Conservation (phyloP, 805 yeast genomes). For the Yarrowia sp. region DNA sequence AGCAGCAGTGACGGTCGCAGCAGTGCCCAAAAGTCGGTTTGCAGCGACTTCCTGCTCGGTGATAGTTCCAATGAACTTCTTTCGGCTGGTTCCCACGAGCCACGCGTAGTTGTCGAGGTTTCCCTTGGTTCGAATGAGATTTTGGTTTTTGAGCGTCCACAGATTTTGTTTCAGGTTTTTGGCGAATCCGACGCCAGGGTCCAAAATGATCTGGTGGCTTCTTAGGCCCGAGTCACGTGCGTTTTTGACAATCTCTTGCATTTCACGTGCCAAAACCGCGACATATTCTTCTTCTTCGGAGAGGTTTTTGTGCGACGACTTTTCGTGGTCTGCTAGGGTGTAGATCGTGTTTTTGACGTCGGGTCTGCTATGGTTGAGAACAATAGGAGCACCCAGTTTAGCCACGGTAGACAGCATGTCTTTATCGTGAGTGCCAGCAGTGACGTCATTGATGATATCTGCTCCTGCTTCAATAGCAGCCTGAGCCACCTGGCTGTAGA, state of each 20-base stretch:
- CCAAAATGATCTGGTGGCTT: slow-evolving; percentile 88
- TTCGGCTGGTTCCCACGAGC: slow-evolving; percentile 84
- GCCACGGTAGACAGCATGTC: slow-evolving; percentile 68
- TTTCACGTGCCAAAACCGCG: slow-evolving; percentile 62
- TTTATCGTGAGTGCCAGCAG: slow-evolving; percentile 71
- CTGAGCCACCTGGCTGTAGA: slow-evolving; percentile 69
- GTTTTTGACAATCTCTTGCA: slow-evolving; percentile 50
- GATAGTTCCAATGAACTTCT: slow-evolving; percentile 75
- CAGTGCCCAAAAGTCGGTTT: slow-evolving; percentile 73
- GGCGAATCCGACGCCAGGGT: slow-evolving; percentile 98
- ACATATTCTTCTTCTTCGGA: slow-evolving; percentile 38
- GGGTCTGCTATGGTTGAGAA: slow-evolving; percentile 84
- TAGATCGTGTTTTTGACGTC: slow-evolving; percentile 66
- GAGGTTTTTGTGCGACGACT: slow-evolving; percentile 31
- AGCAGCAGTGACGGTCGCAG: slow-evolving; percentile 69
- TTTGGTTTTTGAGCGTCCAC: slow-evolving; percentile 48
- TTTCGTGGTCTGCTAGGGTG: slow-evolving; percentile 51
- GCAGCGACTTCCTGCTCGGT: slow-evolving; percentile 55
- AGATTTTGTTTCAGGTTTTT: slow-evolving; percentile 71
- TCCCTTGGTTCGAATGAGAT: slow-evolving; percentile 28
- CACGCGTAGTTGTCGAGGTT: slow-evolving; percentile 51
- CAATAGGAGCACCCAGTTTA: slow-evolving; percentile 61
- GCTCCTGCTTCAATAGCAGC: slow-evolving; percentile 72
- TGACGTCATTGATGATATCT: slow-evolving; percentile 86
- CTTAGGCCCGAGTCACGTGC: slow-evolving; percentile 64